These are phyloP conservation scores for Penicillium sp. DNA, from an alignment of 2,329 filamentous ascomycete genomes.

Conservation along the genomic window DNA sequence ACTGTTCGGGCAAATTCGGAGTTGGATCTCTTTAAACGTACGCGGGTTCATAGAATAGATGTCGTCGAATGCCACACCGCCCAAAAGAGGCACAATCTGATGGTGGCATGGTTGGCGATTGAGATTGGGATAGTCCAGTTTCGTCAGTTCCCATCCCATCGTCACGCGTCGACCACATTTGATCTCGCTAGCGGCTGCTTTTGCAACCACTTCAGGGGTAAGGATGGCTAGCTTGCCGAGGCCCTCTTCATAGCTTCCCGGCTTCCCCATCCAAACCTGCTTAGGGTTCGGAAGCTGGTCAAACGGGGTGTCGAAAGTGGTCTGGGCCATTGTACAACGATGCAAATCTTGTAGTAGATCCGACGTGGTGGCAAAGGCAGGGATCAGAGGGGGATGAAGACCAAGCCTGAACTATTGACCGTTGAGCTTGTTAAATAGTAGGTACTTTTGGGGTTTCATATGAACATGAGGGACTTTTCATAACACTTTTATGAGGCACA, in stretches of 20 bases:
- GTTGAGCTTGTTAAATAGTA: not conserved
- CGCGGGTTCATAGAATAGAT: constrained; percentile 50
- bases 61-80: constrained; percentile 49
- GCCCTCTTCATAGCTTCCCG: constrained; percentile 50
- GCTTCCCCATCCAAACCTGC: constrained; percentile 47
- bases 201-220: constrained; percentile 50
- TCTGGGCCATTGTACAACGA: constrained; percentile 8
- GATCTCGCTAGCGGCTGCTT: constrained; percentile 50
- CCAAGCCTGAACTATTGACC: not conserved
- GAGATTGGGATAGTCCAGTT: constrained; percentile 54
- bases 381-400: not conserved
- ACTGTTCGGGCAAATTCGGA: not conserved
- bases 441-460: not conserved
- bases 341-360: not conserved
- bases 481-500: not conserved
- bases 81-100: constrained; percentile 48
- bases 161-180: constrained; percentile 50
- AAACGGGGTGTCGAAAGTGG: constrained; percentile 34
- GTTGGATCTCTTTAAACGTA: constrained; percentile 17
- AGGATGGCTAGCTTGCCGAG: constrained; percentile 50
- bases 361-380: not conserved
- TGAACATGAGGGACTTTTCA: not conserved
- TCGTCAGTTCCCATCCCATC: constrained; percentile 54
- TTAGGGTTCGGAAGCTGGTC: constrained; percentile 48
- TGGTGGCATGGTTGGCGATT: constrained; percentile 50